Evolutionary conservation across 2,329 filamentous ascomycete genomes (phyloP), one percentile per base, ranked within the genome.

Genomic region (Sarocladium strictum): DNA sequence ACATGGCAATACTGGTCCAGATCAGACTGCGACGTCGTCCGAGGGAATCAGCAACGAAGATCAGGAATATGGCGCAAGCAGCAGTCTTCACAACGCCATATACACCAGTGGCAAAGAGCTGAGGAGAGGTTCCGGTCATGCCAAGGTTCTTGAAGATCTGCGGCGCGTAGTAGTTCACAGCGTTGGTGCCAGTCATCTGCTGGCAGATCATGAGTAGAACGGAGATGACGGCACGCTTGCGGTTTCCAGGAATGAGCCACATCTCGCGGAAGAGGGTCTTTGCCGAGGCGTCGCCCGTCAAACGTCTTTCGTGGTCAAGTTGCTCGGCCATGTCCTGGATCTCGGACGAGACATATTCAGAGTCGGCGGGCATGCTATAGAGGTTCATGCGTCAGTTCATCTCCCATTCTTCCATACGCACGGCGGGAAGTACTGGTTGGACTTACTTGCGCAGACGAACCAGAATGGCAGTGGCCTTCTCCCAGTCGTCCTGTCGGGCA

Each of bases 81-180:
- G 75, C 69, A 69, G 86, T 83, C 67, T 90, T 90, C 55, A 88
- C 80, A 54, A 89, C 77, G 24, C 86, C 86, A 64, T 89, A 90
- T 59, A 90, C 79, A 38, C 87, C 86, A 0, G 86, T 89, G 3
- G 87, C 85, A 65, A 90, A 87, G 23, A 90, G 79, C 17, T 79
- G 81, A 38, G 79, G 76, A 37, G 77, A 67, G 5, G 77, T 83
- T 12, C 73, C 72, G 23, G 65, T 67, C 60, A 90, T 75, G 17
- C 86, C 86, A 2, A 89, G 74, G 60, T 81, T 77, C 43, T 72
- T 70, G 71, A 90, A 90, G 61, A 90, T 89, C 54, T 80, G 77
- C 0, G 86, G 86, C 0, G 84, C 82, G 62, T 87, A 87, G 71
- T 87, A 87, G 66, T 86, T 82, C 50, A 88, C 65, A 19, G 72